Evolutionary conservation across 2,329 filamentous ascomycete genomes (phyloP), one percentile per base, ranked within the genome.

Genomic region (Microdochium nivale): DNA sequence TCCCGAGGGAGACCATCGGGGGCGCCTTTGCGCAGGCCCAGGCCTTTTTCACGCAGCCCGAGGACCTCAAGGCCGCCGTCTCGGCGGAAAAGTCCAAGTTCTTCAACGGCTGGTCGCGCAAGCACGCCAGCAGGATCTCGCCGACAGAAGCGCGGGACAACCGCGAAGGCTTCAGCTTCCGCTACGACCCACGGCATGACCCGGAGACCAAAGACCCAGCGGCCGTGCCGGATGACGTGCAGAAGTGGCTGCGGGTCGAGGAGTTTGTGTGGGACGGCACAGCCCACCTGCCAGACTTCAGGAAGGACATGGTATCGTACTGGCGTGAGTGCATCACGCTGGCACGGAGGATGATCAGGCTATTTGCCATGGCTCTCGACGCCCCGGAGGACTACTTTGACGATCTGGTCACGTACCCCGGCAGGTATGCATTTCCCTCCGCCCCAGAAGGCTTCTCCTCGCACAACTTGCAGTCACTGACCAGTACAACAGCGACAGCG

Each of bases 381-480:
- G 56, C 73, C 7, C 66, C 66, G 0, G 70, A 73, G 44, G 62
- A 65, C 52, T 67, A 62, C 52, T 74, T 74, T 53, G 70, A 71
- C 52, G 59, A 64, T 47, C 68, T 63, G 53, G 58, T 60, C 30
- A 55, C 55, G 3, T 53, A 58, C 3, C 67, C 66, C 0, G 66
- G 67, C 25, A 65, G 67, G 1, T 1, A 55, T 57, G 32, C 49
- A 51, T 16, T 56, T 58, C 48, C 61, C 62, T 48, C 54, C n/a
- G n/a, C n/a, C n/a, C n/a, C n/a, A n/a, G n/a, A 60, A 24, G 33
- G 50, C 4, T 44, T 58, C 13, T 65, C 61, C 2, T 59, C 68
- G 55, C 56, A 64, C n/a, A 56, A n/a, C n/a, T n/a, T n/a, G 68
- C 33, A 57, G 75, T 51, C 72, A 72, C 54, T 77, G 77, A 52